phyloP scores from a whole-genome alignment of 352 stramenopile genomes.

The Phytopythium mirpurense region DNA sequence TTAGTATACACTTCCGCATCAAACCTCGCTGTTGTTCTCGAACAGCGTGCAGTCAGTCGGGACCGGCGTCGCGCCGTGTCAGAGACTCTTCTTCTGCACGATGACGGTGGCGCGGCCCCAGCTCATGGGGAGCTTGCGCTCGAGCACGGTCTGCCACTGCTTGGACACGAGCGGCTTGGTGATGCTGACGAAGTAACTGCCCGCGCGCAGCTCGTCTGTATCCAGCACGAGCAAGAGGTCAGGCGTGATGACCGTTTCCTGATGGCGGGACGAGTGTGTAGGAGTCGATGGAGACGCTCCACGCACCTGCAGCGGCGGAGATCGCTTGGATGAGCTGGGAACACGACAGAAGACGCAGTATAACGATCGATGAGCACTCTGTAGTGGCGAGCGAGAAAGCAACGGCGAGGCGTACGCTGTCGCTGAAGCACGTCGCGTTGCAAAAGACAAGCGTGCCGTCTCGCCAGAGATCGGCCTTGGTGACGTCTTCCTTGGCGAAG shows the following conservation, averaged over 20 bases:
- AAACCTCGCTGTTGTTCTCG: no score
- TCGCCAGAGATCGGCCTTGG: conserved; percentile 39
- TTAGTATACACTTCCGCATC: not conserved
- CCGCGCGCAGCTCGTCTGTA: conserved; percentile 35
- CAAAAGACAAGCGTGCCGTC: conserved; percentile 62
- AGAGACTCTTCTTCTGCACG: conserved; percentile 60
- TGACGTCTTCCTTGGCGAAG: conserved; percentile 43
- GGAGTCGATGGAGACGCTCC: not conserved
- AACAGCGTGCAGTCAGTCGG: no score
- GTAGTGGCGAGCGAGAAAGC: not conserved
- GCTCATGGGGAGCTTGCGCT: conserved; percentile 65
- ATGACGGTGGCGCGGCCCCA: conserved; percentile 59
- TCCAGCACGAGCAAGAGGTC: not conserved
- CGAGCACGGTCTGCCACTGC: conserved; percentile 49
- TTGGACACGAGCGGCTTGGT: conserved; percentile 53
- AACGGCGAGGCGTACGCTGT: conserved; percentile 30
- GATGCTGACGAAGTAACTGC: conserved; percentile 55
- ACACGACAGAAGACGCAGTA: not conserved
- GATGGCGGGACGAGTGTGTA: no score
- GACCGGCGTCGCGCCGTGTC: not conserved
- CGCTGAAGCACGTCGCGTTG: conserved; percentile 68
- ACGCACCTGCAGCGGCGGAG: conserved; percentile 25
- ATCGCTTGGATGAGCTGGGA: conserved; percentile 25
- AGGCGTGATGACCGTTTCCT: not conserved
- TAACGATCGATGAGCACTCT: no score